These are phyloP conservation scores for Pisolithus thermaeus DNA, from an alignment of 1,284 basidiomycete species.

Conservation along the genomic window DNA sequence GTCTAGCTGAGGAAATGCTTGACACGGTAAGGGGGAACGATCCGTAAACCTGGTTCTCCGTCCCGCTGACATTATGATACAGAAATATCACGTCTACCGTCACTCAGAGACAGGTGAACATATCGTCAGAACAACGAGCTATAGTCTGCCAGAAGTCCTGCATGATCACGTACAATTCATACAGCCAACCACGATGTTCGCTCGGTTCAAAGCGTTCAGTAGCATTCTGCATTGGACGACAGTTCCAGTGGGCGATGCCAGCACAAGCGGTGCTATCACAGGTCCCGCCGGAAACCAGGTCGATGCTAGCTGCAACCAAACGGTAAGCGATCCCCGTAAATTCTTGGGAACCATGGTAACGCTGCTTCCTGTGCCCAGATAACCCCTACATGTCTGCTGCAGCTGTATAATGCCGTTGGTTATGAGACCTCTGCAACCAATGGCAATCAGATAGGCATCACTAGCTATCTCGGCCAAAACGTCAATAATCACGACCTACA, in stretches of 20 bases:
- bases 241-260: constrained; percentile 5
- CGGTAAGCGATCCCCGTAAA: constrained; percentile 16
- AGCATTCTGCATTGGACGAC: constrained; percentile 38
- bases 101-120: constrained; percentile 47
- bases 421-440: constrained; percentile 32
- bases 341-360: neutral
- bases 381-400: constrained; percentile 42
- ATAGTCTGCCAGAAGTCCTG: constrained; percentile 59
- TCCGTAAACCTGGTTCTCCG: neutral
- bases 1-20: constrained; percentile 62
- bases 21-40: constrained; percentile 44
- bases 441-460: constrained; percentile 49
- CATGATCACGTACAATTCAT: constrained; percentile 64
- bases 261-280: constrained; percentile 14
- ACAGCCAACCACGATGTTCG: constrained; percentile 72
- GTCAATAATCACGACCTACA: constrained; percentile 53
- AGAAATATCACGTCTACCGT: constrained; percentile 62
- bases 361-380: constrained; percentile 25
- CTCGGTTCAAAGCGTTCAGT: constrained; percentile 41
- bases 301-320: constrained; percentile 44
- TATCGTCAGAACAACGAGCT: constrained; percentile 61
- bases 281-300: constrained; percentile 33
- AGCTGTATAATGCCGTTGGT: constrained; percentile 48
- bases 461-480: constrained; percentile 50
- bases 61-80: neutral